Conservation (phyloP, 208 protist species). For the Porcisia deanei region DNA sequence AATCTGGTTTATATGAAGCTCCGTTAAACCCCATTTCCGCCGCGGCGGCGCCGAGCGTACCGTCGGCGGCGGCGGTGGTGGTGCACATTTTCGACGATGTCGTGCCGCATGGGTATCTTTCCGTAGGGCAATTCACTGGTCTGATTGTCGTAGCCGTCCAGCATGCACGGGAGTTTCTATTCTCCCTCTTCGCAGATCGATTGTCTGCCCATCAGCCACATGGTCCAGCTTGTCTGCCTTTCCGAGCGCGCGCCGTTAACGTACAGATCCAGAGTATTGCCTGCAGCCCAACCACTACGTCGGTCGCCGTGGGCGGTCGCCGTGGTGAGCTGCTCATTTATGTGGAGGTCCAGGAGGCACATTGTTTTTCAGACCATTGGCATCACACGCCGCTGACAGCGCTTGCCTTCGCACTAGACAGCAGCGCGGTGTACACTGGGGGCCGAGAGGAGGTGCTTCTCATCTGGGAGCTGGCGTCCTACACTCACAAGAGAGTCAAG, state of each 20-base stretch:
- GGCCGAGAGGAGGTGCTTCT: conserved; percentile 70
- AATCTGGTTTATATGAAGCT: conserved; percentile 48
- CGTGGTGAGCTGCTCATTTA: conserved; percentile 80
- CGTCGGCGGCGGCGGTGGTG: conserved; percentile 20
- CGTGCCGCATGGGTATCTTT: conserved; percentile 33
- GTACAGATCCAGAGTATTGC: conserved; percentile 60
- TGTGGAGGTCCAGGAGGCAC: conserved; percentile 45
- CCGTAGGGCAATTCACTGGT: conserved; percentile 55
- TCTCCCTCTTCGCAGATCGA: conserved; percentile 33
- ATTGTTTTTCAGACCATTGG: conserved; percentile 90
- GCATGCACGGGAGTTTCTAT: conserved; percentile 56
- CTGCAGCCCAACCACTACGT: conserved; percentile 46
- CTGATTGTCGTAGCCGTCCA: conserved; percentile 62
- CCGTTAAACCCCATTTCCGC: conserved; percentile 20
- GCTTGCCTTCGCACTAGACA: conserved; percentile 72
- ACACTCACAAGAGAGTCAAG: conserved; percentile 35
- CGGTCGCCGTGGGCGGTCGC: conserved; percentile 69
- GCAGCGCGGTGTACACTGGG: conserved; percentile 73
- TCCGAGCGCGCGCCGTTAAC: conserved; percentile 31
- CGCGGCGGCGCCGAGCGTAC: neutral
- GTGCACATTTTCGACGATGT: conserved; percentile 42
- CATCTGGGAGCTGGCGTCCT: conserved; percentile 70
- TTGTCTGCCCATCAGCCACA: conserved; percentile 14
- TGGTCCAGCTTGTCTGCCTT: conserved; percentile 10
- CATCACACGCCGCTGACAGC: conserved; percentile 85